phyloP scores from a whole-genome alignment of 192 early-diverging fungal genomes.

The Backusella circina region DNA sequence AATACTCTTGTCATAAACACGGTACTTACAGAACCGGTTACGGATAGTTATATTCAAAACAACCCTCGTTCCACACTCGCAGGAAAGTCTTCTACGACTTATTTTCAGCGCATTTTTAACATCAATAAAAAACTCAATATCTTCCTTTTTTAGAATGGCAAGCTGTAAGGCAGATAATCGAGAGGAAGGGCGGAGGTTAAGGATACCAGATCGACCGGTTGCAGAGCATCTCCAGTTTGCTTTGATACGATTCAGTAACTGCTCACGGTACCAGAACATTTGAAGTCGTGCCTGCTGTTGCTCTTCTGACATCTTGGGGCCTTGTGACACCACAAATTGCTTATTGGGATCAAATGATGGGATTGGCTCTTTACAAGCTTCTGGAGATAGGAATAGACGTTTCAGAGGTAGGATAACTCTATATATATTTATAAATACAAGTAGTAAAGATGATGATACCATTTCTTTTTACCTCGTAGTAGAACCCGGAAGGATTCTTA shows the following conservation, averaged over 20 bases:
- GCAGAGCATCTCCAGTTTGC: constrained; percentile 45
- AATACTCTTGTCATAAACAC: no score
- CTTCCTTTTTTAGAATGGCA: constrained; percentile 55
- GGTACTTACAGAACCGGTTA: constrained; percentile 51
- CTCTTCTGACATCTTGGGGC: constrained; percentile 40
- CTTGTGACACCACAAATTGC: constrained; percentile 74
- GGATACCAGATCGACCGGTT: constrained; percentile 48
- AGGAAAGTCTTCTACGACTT: constrained; percentile 36
- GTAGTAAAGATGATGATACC: background rate
- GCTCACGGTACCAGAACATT: constrained; percentile 77
- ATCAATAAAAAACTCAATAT: constrained; percentile 54
- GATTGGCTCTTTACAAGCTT: constrained; percentile 48
- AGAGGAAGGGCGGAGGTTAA: constrained; percentile 51
- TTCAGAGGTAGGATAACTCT: constrained; percentile 51
- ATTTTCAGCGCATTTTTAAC: background rate
- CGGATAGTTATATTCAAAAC: constrained; percentile 42
- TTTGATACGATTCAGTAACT: constrained; percentile 49
- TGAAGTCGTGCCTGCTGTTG: constrained; percentile 54
- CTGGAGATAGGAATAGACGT: constrained; percentile 51
- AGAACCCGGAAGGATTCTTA: constrained; percentile 29
- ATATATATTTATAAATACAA: background rate
- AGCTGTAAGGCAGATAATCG: constrained; percentile 52
- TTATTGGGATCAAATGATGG: constrained; percentile 67
- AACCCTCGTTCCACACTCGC: constrained; percentile 43
- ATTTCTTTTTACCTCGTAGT: constrained; percentile 16